Percentiles rank a stretch among this genome's conserved stretches.
phyloP scores from a whole-genome alignment of 75 land plant genomes.

The Isoetes taiwanensis region DNA sequence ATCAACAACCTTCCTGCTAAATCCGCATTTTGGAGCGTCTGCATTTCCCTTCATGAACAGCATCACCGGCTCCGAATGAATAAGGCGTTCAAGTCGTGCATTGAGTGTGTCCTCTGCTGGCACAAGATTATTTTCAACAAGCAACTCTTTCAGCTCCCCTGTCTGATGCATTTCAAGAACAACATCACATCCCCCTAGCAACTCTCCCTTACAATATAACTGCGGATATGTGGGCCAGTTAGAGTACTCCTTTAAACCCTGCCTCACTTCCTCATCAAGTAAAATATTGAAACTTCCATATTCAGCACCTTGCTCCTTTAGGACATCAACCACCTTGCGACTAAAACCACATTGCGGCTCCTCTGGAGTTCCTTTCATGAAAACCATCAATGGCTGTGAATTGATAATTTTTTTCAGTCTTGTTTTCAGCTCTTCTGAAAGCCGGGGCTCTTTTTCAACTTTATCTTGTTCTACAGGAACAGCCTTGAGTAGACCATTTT shows the following conservation, averaged over 20 bases:
- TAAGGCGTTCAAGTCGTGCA: neutral
- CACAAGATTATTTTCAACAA: neutral
- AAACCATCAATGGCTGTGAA: constrained; percentile 57
- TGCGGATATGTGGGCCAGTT: constrained; percentile 93
- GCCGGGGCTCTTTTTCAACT: neutral
- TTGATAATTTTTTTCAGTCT: constrained; percentile 40
- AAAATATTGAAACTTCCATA: constrained; percentile 60
- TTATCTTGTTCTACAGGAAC: neutral
- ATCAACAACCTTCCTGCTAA: neutral
- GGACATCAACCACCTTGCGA: constrained; percentile 58
- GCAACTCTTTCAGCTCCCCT: neutral
- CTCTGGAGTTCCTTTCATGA: constrained; percentile 78
- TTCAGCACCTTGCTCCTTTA: constrained; percentile 36
- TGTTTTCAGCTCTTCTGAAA: neutral
- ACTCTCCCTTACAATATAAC: constrained; percentile 58
- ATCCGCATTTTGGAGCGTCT: neutral
- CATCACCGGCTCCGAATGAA: neutral
- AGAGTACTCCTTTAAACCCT: constrained; percentile 65
- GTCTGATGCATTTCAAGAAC: constrained; percentile 54
- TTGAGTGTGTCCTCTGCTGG: neutral
- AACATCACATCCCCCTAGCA: constrained; percentile 78
- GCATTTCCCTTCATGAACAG: neutral
- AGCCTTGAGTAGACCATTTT: neutral
- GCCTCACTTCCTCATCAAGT: constrained; percentile 59
- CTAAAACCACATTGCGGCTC: constrained; percentile 82